Evolutionary conservation across 768 basidiomycete genomes (phyloP), one percentile per base, ranked within the genome.

Genomic region (Boletus pseudopeckii): DNA sequence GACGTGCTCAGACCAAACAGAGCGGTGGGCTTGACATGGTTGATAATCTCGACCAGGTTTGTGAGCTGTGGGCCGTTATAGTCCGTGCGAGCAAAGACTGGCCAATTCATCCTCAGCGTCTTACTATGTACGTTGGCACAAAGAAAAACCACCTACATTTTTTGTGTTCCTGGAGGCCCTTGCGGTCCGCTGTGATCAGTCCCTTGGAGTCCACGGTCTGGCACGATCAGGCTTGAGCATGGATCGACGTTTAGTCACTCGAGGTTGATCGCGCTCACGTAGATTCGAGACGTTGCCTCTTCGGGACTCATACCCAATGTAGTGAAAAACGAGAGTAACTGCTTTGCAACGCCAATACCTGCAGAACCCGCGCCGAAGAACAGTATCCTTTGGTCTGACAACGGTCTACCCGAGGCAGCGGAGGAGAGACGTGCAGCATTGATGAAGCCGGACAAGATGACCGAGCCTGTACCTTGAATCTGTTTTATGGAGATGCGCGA

Each of bases 141-240:
- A 18, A 8, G 2, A 36, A 33, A 40, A 22, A 22, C 5, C 6
- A 54, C 75, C n/a, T 60, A 83, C 84, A 87, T 60, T 79, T 80
- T 68, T 92, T 91, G 73, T 91, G 89, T 52, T 81, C 79, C 50
- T 88, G 85, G 30, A 91, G 72, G 9, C 79, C 80, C 56, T 80
- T 78, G 60, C 89, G 80, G 64, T 82, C 79, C 18, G 83, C 79
- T 11, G 86, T 86, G 66, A 91, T 83, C 32, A 91, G 72, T 36
- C 89, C 89, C 71, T 89, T 81, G 18, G 86, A 86, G 64, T 90
- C 88, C 50, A 90, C 85, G 40, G 87, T 84, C 84, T 83, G 55
- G 22, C 45, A 52, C 26, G 40, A 41, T 47, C 15, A 45, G 14
- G 42, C 56, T 32, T 70, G 38, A 65, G 60, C 40, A 44, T 30